phyloP scores from a whole-genome alignment of 805 yeast genomes.

The Gaillardinia entomophila region DNA sequence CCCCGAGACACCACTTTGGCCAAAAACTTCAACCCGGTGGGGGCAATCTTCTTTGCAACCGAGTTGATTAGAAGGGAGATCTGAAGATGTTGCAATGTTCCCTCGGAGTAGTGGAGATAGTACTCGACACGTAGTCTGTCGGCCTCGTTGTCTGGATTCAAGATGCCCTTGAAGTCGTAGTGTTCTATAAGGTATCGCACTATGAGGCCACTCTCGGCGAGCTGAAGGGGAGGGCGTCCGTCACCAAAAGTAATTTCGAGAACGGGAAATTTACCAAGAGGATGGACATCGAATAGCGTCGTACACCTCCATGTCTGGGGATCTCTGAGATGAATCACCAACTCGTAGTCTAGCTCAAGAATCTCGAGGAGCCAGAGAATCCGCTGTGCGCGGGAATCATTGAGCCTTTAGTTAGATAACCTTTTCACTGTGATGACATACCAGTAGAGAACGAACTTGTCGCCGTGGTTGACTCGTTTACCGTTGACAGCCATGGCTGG shows the following conservation, averaged over 20 bases:
- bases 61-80: slow-evolving; percentile 33
- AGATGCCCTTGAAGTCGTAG: slow-evolving; percentile 24
- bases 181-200: slow-evolving; percentile 30
- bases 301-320: slow-evolving; percentile 34
- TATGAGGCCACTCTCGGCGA: slow-evolving; percentile 35
- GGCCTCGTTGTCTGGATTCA: slow-evolving; percentile 15
- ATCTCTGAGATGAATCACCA: slow-evolving; percentile 48
- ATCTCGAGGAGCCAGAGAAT: slow-evolving; percentile 63
- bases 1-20: slow-evolving; percentile 38
- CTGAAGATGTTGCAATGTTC: slow-evolving; percentile 48
- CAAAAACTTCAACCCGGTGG: slow-evolving; percentile 43
- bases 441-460: slow-evolving; percentile 23
- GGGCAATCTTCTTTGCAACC: slow-evolving; percentile 37
- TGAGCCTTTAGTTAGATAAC: slow-evolving; percentile 26
- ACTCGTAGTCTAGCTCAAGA: slow-evolving; percentile 47
- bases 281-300: slow-evolving; percentile 48
- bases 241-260: slow-evolving; percentile 23
- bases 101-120: slow-evolving; percentile 56
- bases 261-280: slow-evolving; percentile 61
- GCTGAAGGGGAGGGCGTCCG: slow-evolving; percentile 25
- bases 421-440: slow-evolving; percentile 6
- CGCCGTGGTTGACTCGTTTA: no score
- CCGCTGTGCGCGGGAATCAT: slow-evolving; percentile 55
- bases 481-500: background rate
- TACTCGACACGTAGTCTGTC: slow-evolving; percentile 39